phyloP scores from a whole-genome alignment of 768 basidiomycete genomes.

The Mycena leptocephala region DNA sequence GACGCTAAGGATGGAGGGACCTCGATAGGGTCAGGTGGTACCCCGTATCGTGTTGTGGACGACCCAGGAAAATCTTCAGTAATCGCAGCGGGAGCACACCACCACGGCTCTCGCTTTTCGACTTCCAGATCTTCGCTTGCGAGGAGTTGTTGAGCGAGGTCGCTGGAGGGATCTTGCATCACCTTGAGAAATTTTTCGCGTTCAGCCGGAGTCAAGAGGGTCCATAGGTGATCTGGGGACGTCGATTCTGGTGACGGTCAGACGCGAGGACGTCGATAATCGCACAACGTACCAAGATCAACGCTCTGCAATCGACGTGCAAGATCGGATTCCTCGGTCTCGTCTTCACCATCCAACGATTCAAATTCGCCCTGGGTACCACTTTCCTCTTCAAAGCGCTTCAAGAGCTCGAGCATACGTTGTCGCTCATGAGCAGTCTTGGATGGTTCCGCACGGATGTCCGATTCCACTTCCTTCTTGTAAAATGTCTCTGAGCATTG shows the following conservation, averaged over 20 bases:
- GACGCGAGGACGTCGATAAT: neutral
- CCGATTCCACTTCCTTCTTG: constrained; percentile 78
- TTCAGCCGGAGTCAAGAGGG: constrained; percentile 72
- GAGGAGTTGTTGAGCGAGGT: constrained; percentile 73
- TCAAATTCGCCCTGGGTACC: constrained; percentile 57
- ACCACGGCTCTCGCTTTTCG: constrained; percentile 79
- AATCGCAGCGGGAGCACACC: constrained; percentile 59
- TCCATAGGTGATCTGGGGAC: constrained; percentile 74
- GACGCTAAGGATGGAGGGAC: constrained; percentile 65
- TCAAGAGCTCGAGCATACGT: constrained; percentile 80
- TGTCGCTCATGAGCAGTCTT: constrained; percentile 71
- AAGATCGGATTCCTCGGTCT: constrained; percentile 61
- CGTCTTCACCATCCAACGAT: constrained; percentile 51
- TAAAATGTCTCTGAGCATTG: constrained; percentile 90
- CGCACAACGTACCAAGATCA: constrained; percentile 70
- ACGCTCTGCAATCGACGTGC: constrained; percentile 67
- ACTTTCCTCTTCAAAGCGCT: constrained; percentile 79
- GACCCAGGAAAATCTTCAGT: neutral
- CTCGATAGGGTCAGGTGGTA: constrained; percentile 60
- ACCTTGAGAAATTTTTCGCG: constrained; percentile 72
- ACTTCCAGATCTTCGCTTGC: constrained; percentile 69
- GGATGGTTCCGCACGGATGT: constrained; percentile 71
- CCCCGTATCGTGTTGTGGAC: constrained; percentile 46
- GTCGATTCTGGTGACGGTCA: constrained; percentile 61
- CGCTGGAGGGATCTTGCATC: constrained; percentile 75